These are phyloP conservation scores for Tausonia pullulans DNA, from an alignment of 1,284 basidiomycete genomes.

Conservation along the genomic window DNA sequence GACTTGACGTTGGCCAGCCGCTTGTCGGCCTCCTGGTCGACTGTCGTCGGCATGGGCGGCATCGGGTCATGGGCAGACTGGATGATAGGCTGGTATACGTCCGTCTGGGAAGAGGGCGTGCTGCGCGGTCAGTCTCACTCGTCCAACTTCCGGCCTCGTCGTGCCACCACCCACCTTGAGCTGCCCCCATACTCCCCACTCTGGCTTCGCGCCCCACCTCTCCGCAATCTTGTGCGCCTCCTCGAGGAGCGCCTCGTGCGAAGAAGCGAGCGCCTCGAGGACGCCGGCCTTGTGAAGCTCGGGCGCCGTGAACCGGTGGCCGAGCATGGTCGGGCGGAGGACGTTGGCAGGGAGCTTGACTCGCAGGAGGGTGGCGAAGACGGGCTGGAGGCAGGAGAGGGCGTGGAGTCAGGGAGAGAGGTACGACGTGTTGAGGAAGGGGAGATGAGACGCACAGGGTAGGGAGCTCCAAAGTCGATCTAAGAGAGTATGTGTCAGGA, in stretches of 20 bases:
- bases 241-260: conserved; percentile 46
- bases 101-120: too few relatives aligned
- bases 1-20: too few relatives aligned
- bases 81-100: too few relatives aligned
- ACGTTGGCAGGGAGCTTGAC: conserved; percentile 54
- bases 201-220: conserved; percentile 34
- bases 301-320: conserved; percentile 62
- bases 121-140: background rate
- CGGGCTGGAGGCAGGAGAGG: conserved; percentile 29
- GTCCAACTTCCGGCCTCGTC: background rate
- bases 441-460: conserved; percentile 39
- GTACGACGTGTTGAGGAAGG: background rate
- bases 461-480: conserved; percentile 70
- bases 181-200: conserved; percentile 39
- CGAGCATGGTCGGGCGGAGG: conserved; percentile 65
- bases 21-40: too few relatives aligned
- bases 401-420: background rate
- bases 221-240: conserved; percentile 35
- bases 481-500: conserved; percentile 25
- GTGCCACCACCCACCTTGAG: conserved; percentile 33
- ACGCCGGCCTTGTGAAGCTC: conserved; percentile 60
- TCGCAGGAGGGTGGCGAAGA: conserved; percentile 54
- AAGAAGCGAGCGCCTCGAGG: conserved; percentile 57
- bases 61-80: too few relatives aligned
- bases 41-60: too few relatives aligned